These are phyloP conservation scores for Juncus effusus DNA, from an alignment of 176 grass and related monocot genomes.

Conservation along the genomic window DNA sequence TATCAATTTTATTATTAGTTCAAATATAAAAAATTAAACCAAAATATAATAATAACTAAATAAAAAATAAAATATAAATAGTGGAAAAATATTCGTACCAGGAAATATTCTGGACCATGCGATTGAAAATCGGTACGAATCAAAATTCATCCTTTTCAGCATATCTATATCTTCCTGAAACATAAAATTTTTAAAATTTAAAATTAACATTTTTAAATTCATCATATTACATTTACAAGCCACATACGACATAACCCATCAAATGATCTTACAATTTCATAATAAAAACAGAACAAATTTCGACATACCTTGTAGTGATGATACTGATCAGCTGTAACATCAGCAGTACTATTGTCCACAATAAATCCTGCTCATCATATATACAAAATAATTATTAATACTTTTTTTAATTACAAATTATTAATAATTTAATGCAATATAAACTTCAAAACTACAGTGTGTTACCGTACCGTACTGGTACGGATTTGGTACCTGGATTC, in stretches of 20 bases:
- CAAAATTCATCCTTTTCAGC: conserved; percentile 56
- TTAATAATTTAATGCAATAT: neutral
- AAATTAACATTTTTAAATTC: too few species aligned
- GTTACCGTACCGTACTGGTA: neutral
- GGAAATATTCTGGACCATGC: conserved; percentile 64
- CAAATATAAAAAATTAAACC: neutral
- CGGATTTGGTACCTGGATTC: conserved; percentile 19
- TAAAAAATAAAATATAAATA: neutral
- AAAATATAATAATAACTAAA: neutral
- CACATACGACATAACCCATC: too few species aligned
- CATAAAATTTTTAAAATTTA: too few species aligned
- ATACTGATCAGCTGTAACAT: conserved; percentile 55
- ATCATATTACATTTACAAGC: too few species aligned
- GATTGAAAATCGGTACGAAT: conserved; percentile 60
- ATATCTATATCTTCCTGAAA: conserved; percentile 54
- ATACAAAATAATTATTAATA: neutral
- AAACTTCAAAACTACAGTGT: neutral
- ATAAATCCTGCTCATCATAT: conserved; percentile 35
- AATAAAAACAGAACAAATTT: neutral
- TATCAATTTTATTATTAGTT: too few species aligned
- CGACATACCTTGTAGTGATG: conserved; percentile 59
- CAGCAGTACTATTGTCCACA: conserved; percentile 42
- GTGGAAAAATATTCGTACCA: neutral
- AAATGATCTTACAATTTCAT: neutral
- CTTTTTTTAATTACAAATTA: neutral